Evolutionary conservation across 805 yeast species (phyloP), one percentile per base, ranked within the genome.

Genomic region (Yamadazyma nakazawae): DNA sequence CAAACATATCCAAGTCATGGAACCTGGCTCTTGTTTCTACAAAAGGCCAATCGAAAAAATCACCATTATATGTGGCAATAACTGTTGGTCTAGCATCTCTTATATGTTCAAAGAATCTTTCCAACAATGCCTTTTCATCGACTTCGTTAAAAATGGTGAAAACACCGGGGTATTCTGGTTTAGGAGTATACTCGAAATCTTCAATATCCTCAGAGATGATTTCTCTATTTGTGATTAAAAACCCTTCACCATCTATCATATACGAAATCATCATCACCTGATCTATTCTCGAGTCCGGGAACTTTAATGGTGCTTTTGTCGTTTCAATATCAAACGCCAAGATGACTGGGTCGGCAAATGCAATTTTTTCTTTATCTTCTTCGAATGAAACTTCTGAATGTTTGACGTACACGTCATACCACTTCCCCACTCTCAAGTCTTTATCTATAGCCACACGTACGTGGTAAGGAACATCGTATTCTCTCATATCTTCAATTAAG

Each of bases 231-330:
- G 98, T 94, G 50, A 94, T 95, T 34, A 94, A 70, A 61, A 72
- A 94, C 34, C 99, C 99, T 56, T 88, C 96, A 10, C 98, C 99
- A 62, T 94, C 99, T 51, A 94, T 91, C 99, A 95, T 95, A 63
- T 94, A 94, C 2, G 99, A 95, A 42, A 94, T 94, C 99, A 95
- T 95, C 97, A 94, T 94, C 35, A 94, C 79, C 64, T 88, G 95
- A 67, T 94, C 99, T 5, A 86, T 76, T 10, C 85, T 74, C 5
- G 97, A 79, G 58, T 89, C 99, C 0, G 99, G 99, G 55, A 94
- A 94, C 62, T 94, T 95, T 50, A 94, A 75, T 1, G 98, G 98
- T 11, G 95, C 89, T 62, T 94, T 94, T 12, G 97, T 89, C 1
- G 99, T 94, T 72, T 94, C 99, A 46, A 94, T 94, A 76, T 94